phyloP scores from a whole-genome alignment of 768 basidiomycete genomes.

The Lentinula guzmanii region DNA sequence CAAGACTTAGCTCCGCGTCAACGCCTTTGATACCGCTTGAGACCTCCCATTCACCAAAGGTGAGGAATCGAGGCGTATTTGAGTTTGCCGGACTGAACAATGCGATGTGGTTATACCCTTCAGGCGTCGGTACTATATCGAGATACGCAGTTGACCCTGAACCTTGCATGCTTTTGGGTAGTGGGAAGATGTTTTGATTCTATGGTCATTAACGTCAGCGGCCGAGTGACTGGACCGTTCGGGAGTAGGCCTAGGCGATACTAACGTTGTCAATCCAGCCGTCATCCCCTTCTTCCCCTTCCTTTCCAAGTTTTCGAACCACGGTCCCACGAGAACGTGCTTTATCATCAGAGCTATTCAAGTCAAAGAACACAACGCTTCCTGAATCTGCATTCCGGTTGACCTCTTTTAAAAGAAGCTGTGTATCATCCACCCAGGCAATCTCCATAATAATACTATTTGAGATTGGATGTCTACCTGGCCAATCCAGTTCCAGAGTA shows the following conservation, averaged over 20 bases:
- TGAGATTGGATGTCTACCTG: constrained; percentile 42
- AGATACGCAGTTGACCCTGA: constrained; percentile 65
- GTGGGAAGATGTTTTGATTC: constrained; percentile 58
- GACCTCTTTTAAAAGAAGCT: constrained; percentile 79
- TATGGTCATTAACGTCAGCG: constrained; percentile 20
- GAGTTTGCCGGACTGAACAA: constrained; percentile 77
- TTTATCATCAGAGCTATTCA: constrained; percentile 23
- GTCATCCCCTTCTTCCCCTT: constrained; percentile 83
- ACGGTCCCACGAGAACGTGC: constrained; percentile 40
- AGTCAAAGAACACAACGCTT: constrained; percentile 72
- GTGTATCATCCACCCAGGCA: constrained; percentile 76
- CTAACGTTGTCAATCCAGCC: constrained; percentile 92
- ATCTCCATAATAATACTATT: constrained; percentile 79
- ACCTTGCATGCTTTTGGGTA: constrained; percentile 38
- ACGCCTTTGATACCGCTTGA: constrained; percentile 67
- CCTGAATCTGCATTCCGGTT: constrained; percentile 80
- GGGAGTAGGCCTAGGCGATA: constrained; percentile 7
- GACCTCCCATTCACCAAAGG: constrained; percentile 77
- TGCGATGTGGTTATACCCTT: constrained; percentile 91
- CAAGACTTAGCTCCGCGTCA: constrained; percentile 56
- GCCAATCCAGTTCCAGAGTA: constrained; percentile 64
- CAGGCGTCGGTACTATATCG: constrained; percentile 76
- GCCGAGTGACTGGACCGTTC: background rate
- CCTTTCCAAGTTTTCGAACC: constrained; percentile 71
- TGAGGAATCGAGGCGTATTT: constrained; percentile 73